Percentiles rank a stretch among this genome's conserved stretches.
phyloP scores from a whole-genome alignment of 2,329 filamentous ascomycete genomes.

The Metarhizium humberi region DNA sequence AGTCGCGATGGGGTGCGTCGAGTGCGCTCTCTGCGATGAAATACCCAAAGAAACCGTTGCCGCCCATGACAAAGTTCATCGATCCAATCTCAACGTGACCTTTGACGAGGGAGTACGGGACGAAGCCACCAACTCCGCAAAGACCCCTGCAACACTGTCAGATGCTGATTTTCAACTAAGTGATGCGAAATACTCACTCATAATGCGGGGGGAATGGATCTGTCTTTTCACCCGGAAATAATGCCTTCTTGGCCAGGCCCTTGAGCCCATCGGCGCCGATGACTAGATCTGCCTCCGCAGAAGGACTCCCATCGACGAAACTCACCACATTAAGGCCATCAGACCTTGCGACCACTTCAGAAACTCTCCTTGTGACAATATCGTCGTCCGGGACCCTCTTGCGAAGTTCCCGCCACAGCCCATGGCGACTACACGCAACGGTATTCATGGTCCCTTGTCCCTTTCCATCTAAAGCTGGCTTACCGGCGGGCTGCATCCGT shows the following conservation, averaged over 20 bases:
- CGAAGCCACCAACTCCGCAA: conserved; percentile 13
- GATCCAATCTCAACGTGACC: conserved; percentile 11
- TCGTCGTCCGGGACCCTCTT: conserved; percentile 10
- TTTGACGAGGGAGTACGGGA: conserved; percentile 7
- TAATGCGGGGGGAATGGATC: conserved; percentile 14
- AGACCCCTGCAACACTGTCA: conserved; percentile 8
- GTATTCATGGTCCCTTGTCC: conserved; percentile 4
- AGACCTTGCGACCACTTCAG: conserved; percentile 8
- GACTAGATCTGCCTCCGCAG: conserved; percentile 14
- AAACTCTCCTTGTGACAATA: conserved; percentile 14
- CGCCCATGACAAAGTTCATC: conserved; percentile 14
- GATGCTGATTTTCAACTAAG: neutral
- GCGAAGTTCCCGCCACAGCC: conserved; percentile 14
- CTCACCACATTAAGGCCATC: conserved; percentile 10
- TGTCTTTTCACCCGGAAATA: conserved; percentile 12
- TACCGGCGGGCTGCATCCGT: conserved; percentile 8
- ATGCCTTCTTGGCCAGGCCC: conserved; percentile 11
- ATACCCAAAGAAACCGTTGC: conserved; percentile 15
- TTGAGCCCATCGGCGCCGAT: conserved; percentile 17
- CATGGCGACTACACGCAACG: conserved; percentile 9
- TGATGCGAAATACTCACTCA: conserved; percentile 11
- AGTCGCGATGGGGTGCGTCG: conserved; percentile 9
- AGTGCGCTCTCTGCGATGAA: conserved; percentile 9
- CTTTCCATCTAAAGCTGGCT: conserved; percentile 10
- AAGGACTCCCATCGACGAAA: conserved; percentile 13